Conservation (phyloP, 495 filamentous ascomycete species). For the Penicillium paradoxum region DNA sequence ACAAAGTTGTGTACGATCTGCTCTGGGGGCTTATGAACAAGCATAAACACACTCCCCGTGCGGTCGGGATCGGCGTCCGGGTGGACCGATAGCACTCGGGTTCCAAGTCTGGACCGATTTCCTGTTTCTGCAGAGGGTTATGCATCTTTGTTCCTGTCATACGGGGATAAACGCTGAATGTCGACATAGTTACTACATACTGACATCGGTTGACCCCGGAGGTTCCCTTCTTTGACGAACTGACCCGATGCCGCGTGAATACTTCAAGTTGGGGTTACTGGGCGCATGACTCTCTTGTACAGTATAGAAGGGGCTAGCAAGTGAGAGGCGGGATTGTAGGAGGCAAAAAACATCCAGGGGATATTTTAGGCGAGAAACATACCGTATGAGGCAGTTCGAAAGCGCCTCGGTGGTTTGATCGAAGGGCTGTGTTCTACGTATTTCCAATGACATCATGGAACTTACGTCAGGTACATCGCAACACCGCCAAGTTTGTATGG, state of each 20-base stretch:
- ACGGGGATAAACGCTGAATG: not conserved
- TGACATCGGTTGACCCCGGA: not conserved
- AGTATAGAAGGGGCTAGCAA: too few species aligned
- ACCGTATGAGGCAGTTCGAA: not conserved
- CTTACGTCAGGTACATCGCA: constrained; percentile 23
- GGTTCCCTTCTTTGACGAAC: not conserved
- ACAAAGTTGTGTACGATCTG: too few species aligned
- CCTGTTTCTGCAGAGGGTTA: constrained; percentile 5
- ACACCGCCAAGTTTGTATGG: constrained; percentile 11
- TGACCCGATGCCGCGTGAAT: too few species aligned
- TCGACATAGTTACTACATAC: not conserved
- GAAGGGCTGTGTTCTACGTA: not conserved
- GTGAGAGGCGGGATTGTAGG: too few species aligned
- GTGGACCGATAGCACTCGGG: not conserved
- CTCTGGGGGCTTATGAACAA: not conserved
- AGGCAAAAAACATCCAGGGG: not conserved
- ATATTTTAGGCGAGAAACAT: not conserved
- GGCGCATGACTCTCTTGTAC: too few species aligned
- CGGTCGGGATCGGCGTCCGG: constrained; percentile 17
- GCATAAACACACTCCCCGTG: not conserved
- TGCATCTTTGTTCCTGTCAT: not conserved
- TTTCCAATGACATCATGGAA: constrained; percentile 23
- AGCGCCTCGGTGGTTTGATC: not conserved
- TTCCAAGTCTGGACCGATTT: constrained; percentile 5
- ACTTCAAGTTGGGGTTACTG: too few species aligned